phyloP scores from a whole-genome alignment of 768 basidiomycete species.

The Phlebiopsis gigantea region DNA sequence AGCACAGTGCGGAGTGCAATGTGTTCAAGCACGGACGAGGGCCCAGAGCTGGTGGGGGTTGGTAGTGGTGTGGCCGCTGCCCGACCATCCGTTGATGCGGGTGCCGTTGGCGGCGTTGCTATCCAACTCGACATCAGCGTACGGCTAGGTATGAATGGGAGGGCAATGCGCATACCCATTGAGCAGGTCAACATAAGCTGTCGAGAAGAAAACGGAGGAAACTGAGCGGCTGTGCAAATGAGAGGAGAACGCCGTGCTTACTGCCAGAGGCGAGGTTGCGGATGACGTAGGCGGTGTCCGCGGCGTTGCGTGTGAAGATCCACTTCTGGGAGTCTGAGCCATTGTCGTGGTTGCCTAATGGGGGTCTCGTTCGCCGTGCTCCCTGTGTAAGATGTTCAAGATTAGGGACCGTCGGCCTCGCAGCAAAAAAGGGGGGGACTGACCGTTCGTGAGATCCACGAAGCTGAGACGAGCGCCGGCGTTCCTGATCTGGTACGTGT shows the following conservation, averaged over 20 bases:
- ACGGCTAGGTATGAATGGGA: neutral
- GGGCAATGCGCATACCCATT: neutral
- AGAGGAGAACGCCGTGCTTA: neutral
- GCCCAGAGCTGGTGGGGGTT: constrained; percentile 1
- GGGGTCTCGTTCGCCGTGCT: neutral
- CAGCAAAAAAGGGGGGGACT: too few species aligned
- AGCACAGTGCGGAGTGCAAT: too few species aligned
- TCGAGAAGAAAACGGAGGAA: neutral
- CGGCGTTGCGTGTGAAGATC: neutral
- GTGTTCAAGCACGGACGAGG: neutral
- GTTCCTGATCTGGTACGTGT: neutral
- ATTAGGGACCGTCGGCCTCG: too few species aligned
- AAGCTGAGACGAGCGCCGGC: neutral
- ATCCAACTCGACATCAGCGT: neutral
- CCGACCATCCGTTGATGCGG: neutral
- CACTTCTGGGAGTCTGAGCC: neutral
- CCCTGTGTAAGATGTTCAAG: neutral
- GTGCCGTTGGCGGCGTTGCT: neutral
- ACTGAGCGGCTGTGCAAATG: neutral
- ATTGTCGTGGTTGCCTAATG: neutral
- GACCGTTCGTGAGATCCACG: neutral
- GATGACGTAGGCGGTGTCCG: neutral
- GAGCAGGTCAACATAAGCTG: neutral
- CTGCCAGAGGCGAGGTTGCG: neutral
- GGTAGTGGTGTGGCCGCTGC: neutral